Evolutionary conservation across 2,329 filamentous ascomycete species (phyloP).

Genomic region (Colletotrichum abscissum): DNA sequence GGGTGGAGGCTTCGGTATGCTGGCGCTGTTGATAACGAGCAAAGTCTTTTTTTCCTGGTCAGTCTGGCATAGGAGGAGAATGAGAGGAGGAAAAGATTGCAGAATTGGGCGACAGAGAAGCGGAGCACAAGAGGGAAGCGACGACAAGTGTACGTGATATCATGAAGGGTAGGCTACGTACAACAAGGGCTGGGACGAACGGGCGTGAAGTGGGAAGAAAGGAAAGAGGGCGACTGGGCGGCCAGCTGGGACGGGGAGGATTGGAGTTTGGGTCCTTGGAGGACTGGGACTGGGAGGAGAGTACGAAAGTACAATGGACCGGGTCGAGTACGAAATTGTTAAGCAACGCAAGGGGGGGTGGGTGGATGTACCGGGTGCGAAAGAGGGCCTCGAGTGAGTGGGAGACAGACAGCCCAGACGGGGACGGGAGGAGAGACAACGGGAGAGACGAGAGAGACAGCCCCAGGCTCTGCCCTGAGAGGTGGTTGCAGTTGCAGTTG

Average conservation of each 20-base stretch:
- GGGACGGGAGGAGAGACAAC: background rate
- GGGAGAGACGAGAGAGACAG: background rate
- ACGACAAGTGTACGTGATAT: constrained; percentile 29
- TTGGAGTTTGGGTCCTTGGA: constrained; percentile 18
- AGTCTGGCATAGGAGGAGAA: constrained; percentile 11
- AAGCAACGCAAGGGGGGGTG: constrained; percentile 14
- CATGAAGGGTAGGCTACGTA: constrained; percentile 32
- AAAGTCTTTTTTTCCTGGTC: constrained; percentile 7
- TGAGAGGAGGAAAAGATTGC: background rate
- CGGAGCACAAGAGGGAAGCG: constrained; percentile 22
- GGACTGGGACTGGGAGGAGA: background rate
- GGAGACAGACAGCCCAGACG: background rate
- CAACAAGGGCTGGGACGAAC: constrained; percentile 34
- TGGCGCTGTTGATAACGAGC: constrained; percentile 22
- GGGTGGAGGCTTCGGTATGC: constrained; percentile 32
- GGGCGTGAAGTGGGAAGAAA: constrained; percentile 26
- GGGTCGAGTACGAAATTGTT: constrained; percentile 34
- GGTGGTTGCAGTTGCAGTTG: background rate
- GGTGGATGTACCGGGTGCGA: background rate
- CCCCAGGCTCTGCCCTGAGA: background rate
- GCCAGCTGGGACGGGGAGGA: constrained; percentile 24
- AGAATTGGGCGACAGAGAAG: constrained; percentile 8
- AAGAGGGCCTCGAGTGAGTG: constrained; percentile 2
- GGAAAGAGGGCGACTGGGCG: constrained; percentile 15
- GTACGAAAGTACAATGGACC: constrained; percentile 5